Evolutionary conservation across 768 basidiomycete genomes (phyloP), one percentile per base, ranked within the genome.

Genomic region (Phallus indusiatus): DNA sequence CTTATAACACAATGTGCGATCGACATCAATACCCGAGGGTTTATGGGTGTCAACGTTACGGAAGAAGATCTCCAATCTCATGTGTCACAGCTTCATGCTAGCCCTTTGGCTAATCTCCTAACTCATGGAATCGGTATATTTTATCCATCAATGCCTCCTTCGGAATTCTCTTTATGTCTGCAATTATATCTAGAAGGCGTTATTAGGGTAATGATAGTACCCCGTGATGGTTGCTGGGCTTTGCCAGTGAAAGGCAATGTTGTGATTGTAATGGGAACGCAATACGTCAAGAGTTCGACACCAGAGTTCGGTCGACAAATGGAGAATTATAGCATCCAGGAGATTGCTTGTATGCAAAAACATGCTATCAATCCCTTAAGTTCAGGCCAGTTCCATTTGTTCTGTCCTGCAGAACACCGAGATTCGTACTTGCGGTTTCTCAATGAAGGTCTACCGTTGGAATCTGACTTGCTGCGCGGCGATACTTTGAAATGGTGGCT

Each of bases 181-280:
- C 83, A 88, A 67, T 78, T 97, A 42, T 98, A 86, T 67, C 81
- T 82, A 0, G 84, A 91, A 61, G 90, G 90, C 0, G 74, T 89
- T 42, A 67, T 97, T 47, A 83, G 85, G 7, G 86, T 94, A 12
- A 75, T 99, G 24, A 75, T 98, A 61, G 86, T 83, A 0, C 85
- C 94, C 3, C 81, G 85, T 37, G 91, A 94, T 47, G 77, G 85
- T 14, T 91, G 89, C 68, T 95, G 94, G 94, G 83, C 81, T 28
- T 69, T 97, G n/a, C 93, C 94, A 18, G 81, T 94, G 17, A 81
- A 85, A 55, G 90, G 90, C 1, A 78, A 80, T 7, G 81, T 81
- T 7, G 94, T 98, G 16, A 76, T 98, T 37, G 85, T 92, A 49
- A 87, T 98, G 86, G 89, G 92, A 17, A 91, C 94, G 3, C 96